Base-by-base conservation (phyloP, 2,329 filamentous ascomycete genomes). In the Neonectria magnoliae region DNA sequence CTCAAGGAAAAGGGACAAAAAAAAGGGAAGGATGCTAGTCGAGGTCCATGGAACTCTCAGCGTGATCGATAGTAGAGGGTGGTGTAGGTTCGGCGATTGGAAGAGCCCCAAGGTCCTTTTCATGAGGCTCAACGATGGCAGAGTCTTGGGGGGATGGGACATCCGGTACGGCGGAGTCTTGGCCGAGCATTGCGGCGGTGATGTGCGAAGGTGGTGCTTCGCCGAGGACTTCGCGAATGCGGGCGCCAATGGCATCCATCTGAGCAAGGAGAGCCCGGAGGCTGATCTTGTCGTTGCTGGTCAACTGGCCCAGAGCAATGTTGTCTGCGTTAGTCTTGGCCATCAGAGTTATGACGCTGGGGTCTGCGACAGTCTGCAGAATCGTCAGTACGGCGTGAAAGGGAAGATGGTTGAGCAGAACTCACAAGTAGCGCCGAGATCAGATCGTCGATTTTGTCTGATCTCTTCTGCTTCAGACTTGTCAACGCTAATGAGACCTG, bases 401-500 rank as follows among this genome's bases (percentile, higher is more conserved):
- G 44, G 38, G 31, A 47, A 55, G 44, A 22, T 8, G 25, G 27
- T 55, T 53, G 44, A 36, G 44, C 31, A 57, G 25, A 33, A 85
- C 89, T 82, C 81, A 92, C 90, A 68, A 91, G 82, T 68, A 93
- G 82, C 57, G 87, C 83, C 65, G 87, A 82, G 57, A 90, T 82
- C 62, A 93, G 83, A 54, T 81, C 81, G 62, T 84, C 80, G 54
- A 89, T 75, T 33, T 82, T 81, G 54, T 87, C 80, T 25, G 84
- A 82, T 57, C 79, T 78, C 66, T 84, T 81, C 68, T 83, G 82
- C 59, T 82, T 82, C 52, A 93, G 80, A 66, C 86, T 84, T 48
- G 85, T 82, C 33, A 93, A 82, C 65, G 88, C 89, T 64, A 93
- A 82, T 5, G 89, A 90, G 47, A 88, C 85, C 74, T 92, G 90